phyloP scores from a whole-genome alignment of 768 basidiomycete species.

The Boletus vermiculosoides region DNA sequence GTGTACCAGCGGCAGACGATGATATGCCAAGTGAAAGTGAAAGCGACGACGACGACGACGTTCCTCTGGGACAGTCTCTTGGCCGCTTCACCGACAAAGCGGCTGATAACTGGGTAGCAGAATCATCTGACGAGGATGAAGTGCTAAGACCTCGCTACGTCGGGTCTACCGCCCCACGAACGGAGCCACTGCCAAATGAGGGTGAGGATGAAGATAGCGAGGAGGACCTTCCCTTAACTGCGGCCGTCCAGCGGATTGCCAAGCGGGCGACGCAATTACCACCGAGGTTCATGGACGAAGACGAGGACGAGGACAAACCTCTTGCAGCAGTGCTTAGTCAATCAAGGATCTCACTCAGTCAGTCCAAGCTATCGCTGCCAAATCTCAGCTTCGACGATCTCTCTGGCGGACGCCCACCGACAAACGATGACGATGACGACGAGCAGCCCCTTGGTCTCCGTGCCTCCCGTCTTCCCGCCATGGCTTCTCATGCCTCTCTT shows the following conservation, averaged over 20 bases:
- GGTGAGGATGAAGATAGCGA: constrained; percentile 58
- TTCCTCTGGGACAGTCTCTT: constrained; percentile 21
- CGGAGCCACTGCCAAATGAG: background rate
- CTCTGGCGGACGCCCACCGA: constrained; percentile 11
- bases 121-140: constrained; percentile 62
- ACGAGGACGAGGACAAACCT: constrained; percentile 62
- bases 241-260: constrained; percentile 55
- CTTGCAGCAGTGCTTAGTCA: constrained; percentile 58
- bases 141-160: constrained; percentile 49
- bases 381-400: constrained; percentile 42
- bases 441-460: constrained; percentile 71
- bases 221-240: constrained; percentile 76
- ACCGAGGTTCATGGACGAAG: constrained; percentile 34
- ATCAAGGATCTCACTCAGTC: constrained; percentile 42
- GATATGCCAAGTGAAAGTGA: constrained; percentile 54
- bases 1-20: constrained; percentile 32
- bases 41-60: constrained; percentile 42
- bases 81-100: constrained; percentile 22
- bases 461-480: constrained; percentile 45
- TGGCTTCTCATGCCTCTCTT: constrained; percentile 25
- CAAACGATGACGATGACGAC: constrained; percentile 60
- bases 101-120: constrained; percentile 44
- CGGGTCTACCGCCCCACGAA: constrained; percentile 8
- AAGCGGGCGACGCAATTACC: constrained; percentile 41
- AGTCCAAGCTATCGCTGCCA: constrained; percentile 43